Percentiles rank a stretch among this genome's conserved stretches.
These are phyloP conservation scores for Debaryomyces sp. DNA, from an alignment of 1,139 yeast genomes.

Conservation along the genomic window DNA sequence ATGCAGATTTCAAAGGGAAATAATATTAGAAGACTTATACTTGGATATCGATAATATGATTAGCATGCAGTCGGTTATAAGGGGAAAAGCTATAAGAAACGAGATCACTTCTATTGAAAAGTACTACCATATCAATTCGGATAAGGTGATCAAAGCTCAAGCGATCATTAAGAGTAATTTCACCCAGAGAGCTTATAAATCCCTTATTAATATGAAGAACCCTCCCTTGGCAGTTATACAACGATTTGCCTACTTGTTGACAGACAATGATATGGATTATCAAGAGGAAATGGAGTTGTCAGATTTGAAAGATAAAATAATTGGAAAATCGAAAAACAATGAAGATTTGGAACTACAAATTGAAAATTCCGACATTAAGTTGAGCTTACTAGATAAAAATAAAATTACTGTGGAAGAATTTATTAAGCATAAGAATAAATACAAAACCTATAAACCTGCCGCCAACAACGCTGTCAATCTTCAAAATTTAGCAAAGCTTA, in stretches of 20 bases:
- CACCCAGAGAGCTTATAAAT: constrained; percentile 73
- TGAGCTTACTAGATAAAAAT: constrained; percentile 75
- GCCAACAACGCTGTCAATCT: constrained; percentile 16
- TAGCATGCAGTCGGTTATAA: constrained; percentile 49
- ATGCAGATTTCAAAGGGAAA: constrained; percentile 51
- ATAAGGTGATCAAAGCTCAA: constrained; percentile 70
- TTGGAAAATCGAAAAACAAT: constrained; percentile 62
- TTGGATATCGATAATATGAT: constrained; percentile 42
- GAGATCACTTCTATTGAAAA: constrained; percentile 40
- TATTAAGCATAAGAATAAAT: constrained; percentile 54
- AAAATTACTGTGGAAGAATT: constrained; percentile 80
- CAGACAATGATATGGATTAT: constrained; percentile 74
- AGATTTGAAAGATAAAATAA: constrained; percentile 65
- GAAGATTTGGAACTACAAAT: constrained; percentile 73
- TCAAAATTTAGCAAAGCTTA: constrained; percentile 34
- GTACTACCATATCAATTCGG: constrained; percentile 58
- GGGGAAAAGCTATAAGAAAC: constrained; percentile 49
- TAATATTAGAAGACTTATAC: constrained; percentile 55
- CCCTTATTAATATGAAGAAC: constrained; percentile 65
- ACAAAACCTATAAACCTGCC: constrained; percentile 24
- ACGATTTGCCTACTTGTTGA: constrained; percentile 74
- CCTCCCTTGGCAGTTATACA: constrained; percentile 81
- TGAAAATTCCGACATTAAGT: constrained; percentile 79
- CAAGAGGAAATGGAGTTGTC: constrained; percentile 76
- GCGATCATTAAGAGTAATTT: constrained; percentile 68